A percentile compares a stretch with the other conserved stretches of the same genome.
Conservation (phyloP, 2,329 filamentous ascomycete genomes). For the Phyllachora maydis region DNA sequence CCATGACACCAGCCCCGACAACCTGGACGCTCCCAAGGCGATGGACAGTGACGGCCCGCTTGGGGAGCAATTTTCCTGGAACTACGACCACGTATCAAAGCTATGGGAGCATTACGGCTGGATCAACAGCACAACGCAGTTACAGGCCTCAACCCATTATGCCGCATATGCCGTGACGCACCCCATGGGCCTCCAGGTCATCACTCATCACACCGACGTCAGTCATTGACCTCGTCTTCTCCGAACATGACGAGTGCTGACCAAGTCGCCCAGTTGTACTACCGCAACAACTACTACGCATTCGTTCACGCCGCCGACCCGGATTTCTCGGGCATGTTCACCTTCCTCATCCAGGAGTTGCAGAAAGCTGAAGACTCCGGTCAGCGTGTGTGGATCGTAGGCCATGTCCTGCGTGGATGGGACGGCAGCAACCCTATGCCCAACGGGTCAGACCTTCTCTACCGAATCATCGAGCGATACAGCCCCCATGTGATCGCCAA, state of each 20-base stretch:
- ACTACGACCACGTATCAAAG: conserved; percentile 30
- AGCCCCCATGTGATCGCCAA: conserved; percentile 19
- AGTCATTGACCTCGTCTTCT: too few relatives aligned
- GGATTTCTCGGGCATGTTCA: conserved; percentile 18
- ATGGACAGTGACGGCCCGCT: conserved; percentile 24
- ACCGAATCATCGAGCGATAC: conserved; percentile 18
- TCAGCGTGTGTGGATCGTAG: conserved; percentile 19
- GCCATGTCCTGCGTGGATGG: conserved; percentile 30
- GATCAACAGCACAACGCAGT: conserved; percentile 21
- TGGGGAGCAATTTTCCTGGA: conserved; percentile 34
- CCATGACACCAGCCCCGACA: conserved; percentile 31
- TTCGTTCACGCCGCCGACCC: conserved; percentile 16
- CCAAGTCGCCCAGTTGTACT: too few relatives aligned
- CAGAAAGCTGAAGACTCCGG: conserved; percentile 17
- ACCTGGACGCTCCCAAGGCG: conserved; percentile 27
- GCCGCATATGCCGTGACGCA: conserved; percentile 32
- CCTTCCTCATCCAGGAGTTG: conserved; percentile 19
- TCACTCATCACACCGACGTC: conserved; percentile 23
- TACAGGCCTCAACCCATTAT: conserved; percentile 28
- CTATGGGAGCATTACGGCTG: conserved; percentile 35
- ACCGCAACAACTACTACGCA: conserved; percentile 19
- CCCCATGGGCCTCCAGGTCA: conserved; percentile 23
- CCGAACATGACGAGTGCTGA: too few relatives aligned
- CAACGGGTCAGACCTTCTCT: conserved; percentile 18
- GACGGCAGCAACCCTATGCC: conserved; percentile 30